Evolutionary conservation across 345 rosid genomes (phyloP).

Genomic region (Triadica sebifera): DNA sequence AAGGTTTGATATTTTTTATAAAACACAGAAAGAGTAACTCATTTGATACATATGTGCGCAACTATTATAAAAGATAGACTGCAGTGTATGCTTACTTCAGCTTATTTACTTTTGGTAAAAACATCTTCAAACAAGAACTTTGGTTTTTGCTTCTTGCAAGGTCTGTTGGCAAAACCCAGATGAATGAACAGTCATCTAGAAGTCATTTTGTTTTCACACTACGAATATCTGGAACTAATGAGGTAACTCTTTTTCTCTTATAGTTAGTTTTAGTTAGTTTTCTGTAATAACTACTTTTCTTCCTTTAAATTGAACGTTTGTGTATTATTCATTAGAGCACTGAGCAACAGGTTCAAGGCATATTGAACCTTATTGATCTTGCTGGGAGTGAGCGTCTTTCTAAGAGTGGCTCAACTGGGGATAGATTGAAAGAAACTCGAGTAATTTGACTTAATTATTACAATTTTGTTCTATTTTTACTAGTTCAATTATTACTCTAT

Average conservation of each 20-base stretch:
- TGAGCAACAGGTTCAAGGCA: slow-evolving; percentile 94
- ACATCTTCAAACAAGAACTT: not conserved
- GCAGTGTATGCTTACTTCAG: not conserved
- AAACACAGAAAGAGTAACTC: not conserved
- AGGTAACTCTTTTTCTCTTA: slow-evolving; percentile 41
- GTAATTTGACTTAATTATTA: slow-evolving; percentile 33
- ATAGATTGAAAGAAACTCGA: slow-evolving; percentile 91
- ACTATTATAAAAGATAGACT: not conserved
- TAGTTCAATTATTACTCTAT: not conserved
- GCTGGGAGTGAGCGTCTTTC: slow-evolving; percentile 99
- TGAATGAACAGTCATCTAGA: slow-evolving; percentile 97
- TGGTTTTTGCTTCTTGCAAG: slow-evolving; percentile 34
- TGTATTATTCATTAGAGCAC: slow-evolving; percentile 52
- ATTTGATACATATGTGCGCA: too few relatives aligned
- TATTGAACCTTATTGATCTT: slow-evolving; percentile 94
- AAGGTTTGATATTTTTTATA: not conserved
- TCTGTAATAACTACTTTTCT: slow-evolving; percentile 6
- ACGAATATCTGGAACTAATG: slow-evolving; percentile 77
- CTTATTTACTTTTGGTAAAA: slow-evolving; percentile 1
- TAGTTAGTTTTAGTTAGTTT: too few relatives aligned
- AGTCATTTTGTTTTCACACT: slow-evolving; percentile 95
- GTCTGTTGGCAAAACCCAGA: slow-evolving; percentile 91
- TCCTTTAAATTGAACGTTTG: slow-evolving; percentile 12
- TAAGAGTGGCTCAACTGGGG: slow-evolving; percentile 96
- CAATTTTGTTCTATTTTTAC: not conserved